phyloP scores from a whole-genome alignment of 2,329 filamentous ascomycete genomes.

The Dothideomycetes sp. region DNA sequence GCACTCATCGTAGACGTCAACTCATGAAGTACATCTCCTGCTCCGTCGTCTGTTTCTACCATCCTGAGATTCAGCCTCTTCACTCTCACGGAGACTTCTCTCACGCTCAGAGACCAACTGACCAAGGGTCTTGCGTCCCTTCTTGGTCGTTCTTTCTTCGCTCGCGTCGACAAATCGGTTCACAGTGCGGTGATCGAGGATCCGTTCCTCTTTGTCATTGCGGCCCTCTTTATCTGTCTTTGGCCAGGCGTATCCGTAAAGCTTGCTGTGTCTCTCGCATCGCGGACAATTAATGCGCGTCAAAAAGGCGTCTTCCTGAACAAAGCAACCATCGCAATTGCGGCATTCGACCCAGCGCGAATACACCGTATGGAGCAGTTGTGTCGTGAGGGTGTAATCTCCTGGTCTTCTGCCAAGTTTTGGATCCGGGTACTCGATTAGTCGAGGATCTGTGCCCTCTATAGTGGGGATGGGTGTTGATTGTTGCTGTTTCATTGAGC shows the following conservation, averaged over 20 bases:
- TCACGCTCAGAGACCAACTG: conserved; percentile 22
- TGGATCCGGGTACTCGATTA: too few relatives aligned
- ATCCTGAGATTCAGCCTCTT: conserved; percentile 14
- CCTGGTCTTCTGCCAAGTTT: conserved; percentile 36
- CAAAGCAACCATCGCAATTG: conserved; percentile 71
- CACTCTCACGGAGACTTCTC: conserved; percentile 19
- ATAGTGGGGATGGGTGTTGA: conserved; percentile 21
- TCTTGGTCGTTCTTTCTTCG: conserved; percentile 27
- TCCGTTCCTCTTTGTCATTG: conserved; percentile 56
- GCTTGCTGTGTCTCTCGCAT: conserved; percentile 88
- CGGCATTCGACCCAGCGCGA: conserved; percentile 81
- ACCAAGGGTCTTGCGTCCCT: conserved; percentile 26
- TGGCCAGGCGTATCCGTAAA: conserved; percentile 93
- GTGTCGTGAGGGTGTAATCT: conserved; percentile 68
- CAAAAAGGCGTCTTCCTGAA: conserved; percentile 80
- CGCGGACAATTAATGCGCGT: conserved; percentile 80
- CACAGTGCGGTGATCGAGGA: conserved; percentile 78
- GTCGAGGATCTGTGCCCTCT: conserved; percentile 16
- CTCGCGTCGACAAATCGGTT: conserved; percentile 67
- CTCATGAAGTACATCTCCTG: conserved; percentile 13
- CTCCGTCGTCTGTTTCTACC: conserved; percentile 15
- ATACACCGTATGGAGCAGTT: conserved; percentile 67
- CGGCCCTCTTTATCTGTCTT: conserved; percentile 79
- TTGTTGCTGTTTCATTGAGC: conserved; percentile 13
- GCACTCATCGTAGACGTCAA: too few relatives aligned